Conservation (phyloP, 2,329 filamentous ascomycete species). For the Botrytis fragariae region DNA sequence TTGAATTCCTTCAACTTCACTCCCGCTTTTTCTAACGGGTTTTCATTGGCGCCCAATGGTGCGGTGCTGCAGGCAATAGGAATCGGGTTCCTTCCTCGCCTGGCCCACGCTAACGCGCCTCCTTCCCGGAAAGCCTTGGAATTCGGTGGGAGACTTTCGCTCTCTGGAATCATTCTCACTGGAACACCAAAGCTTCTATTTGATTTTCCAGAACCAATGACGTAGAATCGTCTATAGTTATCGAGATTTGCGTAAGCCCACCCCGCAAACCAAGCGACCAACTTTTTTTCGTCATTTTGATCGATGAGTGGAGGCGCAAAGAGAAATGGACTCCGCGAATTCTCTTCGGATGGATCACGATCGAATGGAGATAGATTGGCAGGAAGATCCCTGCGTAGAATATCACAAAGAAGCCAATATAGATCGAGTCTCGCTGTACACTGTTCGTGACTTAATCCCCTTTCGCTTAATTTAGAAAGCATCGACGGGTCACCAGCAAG, state of each 20-base stretch:
- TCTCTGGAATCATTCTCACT: not conserved
- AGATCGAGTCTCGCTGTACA: conserved; percentile 32
- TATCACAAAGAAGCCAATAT: conserved; percentile 24
- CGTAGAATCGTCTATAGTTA: conserved; percentile 52
- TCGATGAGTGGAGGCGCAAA: conserved; percentile 51
- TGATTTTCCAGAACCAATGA: conserved; percentile 45
- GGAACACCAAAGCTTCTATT: not conserved
- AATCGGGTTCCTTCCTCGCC: not conserved
- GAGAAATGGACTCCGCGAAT: conserved; percentile 42
- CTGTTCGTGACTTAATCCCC: conserved; percentile 29
- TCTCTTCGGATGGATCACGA: conserved; percentile 23
- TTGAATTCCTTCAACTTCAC: not conserved
- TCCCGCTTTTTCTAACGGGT: not conserved
- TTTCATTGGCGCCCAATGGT: not conserved
- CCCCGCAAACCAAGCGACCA: conserved; percentile 62
- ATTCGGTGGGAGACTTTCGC: not conserved
- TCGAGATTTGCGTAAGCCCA: conserved; percentile 54
- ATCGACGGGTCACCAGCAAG: conserved; percentile 30
- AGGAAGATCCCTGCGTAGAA: conserved; percentile 20
- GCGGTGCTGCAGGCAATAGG: not conserved
- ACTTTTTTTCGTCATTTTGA: conserved; percentile 58
- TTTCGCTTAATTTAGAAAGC: conserved; percentile 29
- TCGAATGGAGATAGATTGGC: conserved; percentile 18
- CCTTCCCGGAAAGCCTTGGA: not conserved
- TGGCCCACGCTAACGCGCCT: conserved; percentile 1